Base-by-base conservation (phyloP, 2,329 filamentous ascomycete genomes). In the Sphaerulina populicola region DNA sequence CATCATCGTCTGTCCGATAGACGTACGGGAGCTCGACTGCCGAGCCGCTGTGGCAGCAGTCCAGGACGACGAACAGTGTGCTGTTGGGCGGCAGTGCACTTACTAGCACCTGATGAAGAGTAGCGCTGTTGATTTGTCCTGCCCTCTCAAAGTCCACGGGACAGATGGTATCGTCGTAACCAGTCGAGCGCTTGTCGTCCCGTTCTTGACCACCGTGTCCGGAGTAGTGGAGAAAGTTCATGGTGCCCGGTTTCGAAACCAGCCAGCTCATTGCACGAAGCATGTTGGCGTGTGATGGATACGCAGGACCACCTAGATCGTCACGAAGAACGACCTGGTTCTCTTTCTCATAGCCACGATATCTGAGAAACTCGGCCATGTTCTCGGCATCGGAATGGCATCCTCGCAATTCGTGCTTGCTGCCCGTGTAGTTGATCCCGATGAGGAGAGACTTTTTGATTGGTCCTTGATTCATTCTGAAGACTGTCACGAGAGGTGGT, bases 1-100 rank as follows among this genome's bases (percentile, higher is more conserved):
- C 79, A 9, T 80, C 74, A 23, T 71, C 72, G 57, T 81, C 77
- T 3, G 72, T 71, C 21, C 77, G 75, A 61, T 77, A 82, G 15
- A 81, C 74, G 53, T 70, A 82, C 0, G 79, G 79, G 1, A 82
- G 65, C 52, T 81, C 79, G 37, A 79, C 70, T 0, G 77, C 78
- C 0, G 77, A 79, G 29, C 79, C 79, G 2, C 75, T 78, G 63
- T 82, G 79, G 59, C 79, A 82, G 64, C 79, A 82, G 62, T 82
- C 79, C 58, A 82, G 75, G 27, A 82, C 66, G 56, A 79, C 72
- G 60, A 77, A 78, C 11, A 80, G 68, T 1, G 74, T 74, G 55
- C 73, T 75, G 10, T 66, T 69, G 0, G 75, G 71, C 18, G 76
- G 72, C 64, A 81, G 68, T 1, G 68, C 66, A 0, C 74, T 74